phyloP scores from a whole-genome alignment of 2,329 filamentous ascomycete species.

The Leptographium radiaticola region DNA sequence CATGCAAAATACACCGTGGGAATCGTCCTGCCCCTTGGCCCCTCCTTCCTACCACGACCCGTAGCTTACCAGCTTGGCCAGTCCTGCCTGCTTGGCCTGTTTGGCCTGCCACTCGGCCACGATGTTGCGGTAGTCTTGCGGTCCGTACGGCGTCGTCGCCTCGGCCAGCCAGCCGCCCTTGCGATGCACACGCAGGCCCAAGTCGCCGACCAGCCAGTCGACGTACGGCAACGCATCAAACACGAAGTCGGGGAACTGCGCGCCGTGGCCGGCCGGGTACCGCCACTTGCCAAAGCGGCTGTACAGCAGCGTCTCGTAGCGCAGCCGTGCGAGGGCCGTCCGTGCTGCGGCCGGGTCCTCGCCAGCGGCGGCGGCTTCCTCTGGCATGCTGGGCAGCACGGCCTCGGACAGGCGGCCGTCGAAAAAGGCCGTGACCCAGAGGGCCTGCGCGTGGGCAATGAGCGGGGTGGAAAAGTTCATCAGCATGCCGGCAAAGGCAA shows the following conservation, averaged over 20 bases:
- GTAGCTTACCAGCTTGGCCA: not conserved
- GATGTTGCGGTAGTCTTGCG: constrained; percentile 42
- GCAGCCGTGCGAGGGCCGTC: constrained; percentile 28
- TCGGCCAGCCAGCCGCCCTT: constrained; percentile 41
- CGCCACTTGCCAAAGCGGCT: constrained; percentile 58
- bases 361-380: not conserved
- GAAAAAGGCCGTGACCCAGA: constrained; percentile 57
- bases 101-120: constrained; percentile 31
- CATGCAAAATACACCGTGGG: no score
- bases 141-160: constrained; percentile 42
- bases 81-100: constrained; percentile 14
- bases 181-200: constrained; percentile 44
- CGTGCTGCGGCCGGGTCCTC: constrained; percentile 14
- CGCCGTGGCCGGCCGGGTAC: constrained; percentile 53
- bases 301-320: constrained; percentile 46
- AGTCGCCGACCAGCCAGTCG: constrained; percentile 52
- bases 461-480: constrained; percentile 29
- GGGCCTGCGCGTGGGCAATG: constrained; percentile 33
- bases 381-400: constrained; percentile 14
- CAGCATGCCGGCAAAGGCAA: constrained; percentile 32
- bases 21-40: no score
- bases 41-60: not conserved
- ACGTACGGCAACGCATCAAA: constrained; percentile 67
- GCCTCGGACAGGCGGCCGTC: constrained; percentile 28
- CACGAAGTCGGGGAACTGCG: constrained; percentile 52